These are phyloP conservation scores for Leptodermis oblonga DNA, from an alignment of 257 asterid species.

Conservation along the genomic window DNA sequence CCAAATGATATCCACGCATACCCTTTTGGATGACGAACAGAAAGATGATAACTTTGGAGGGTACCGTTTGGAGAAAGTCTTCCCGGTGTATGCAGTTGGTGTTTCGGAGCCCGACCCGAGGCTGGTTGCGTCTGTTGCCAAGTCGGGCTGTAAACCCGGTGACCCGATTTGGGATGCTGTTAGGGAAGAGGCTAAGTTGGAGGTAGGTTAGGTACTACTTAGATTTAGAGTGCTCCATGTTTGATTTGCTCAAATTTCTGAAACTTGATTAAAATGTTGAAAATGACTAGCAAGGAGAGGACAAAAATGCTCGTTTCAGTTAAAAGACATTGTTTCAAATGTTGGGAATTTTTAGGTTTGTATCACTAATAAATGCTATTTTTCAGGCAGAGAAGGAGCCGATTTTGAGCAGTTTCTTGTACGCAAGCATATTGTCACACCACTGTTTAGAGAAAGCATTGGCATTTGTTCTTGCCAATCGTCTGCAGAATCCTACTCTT, in stretches of 20 bases:
- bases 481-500: slow-evolving; percentile 43
- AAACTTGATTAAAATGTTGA: not conserved
- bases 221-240: no score
- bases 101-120: slow-evolving; percentile 37
- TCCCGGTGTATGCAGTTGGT: slow-evolving; percentile 51
- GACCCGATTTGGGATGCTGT: slow-evolving; percentile 50
- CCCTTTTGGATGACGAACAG: slow-evolving; percentile 9
- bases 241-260: not conserved
- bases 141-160: slow-evolving; percentile 32
- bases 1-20: slow-evolving; percentile 23
- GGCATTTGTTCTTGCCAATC: slow-evolving; percentile 44
- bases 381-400: slow-evolving; percentile 51
- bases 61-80: slow-evolving; percentile 30
- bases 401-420: slow-evolving; percentile 42
- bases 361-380: not conserved
- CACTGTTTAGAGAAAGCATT: slow-evolving; percentile 41
- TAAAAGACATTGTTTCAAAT: not conserved
- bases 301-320: not conserved
- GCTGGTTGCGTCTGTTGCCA: slow-evolving; percentile 32
- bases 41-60: slow-evolving; percentile 4
- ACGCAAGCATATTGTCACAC: slow-evolving; percentile 39
- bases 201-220: slow-evolving; percentile 32
- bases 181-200: slow-evolving; percentile 33
- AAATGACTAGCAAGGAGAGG: not conserved
- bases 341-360: no score